Conservation (phyloP, 2,329 filamentous ascomycete genomes). For the Diaporthe capsici region DNA sequence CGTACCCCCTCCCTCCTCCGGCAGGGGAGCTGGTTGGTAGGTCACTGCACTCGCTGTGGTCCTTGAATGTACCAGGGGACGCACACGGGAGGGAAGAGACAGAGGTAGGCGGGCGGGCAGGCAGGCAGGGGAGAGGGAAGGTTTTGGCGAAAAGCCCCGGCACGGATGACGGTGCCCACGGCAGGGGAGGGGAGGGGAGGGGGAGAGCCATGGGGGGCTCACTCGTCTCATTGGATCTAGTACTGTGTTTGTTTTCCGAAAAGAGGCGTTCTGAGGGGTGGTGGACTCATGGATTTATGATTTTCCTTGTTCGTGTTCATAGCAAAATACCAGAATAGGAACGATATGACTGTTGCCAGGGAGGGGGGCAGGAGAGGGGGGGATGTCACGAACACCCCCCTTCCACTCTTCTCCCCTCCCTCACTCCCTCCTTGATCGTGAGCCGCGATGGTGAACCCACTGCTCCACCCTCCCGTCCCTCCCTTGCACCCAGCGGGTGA, state of each 20-base stretch:
- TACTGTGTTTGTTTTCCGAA: not conserved
- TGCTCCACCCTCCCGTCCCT: conserved; percentile 21
- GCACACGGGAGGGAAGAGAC: no score
- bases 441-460: not conserved
- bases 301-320: conserved; percentile 31
- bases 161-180: not conserved
- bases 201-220: not conserved
- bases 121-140: conserved; percentile 1
- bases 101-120: not conserved
- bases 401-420: not conserved
- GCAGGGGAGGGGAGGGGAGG: conserved; percentile 32
- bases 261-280: not conserved
- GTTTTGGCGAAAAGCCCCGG: conserved; percentile 14
- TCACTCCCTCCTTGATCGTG: conserved; percentile 6
- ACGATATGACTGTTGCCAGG: conserved; percentile 21
- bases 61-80: not conserved
- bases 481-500: conserved; percentile 10
- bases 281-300: conserved; percentile 2
- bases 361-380: conserved; percentile 3
- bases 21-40: not conserved
- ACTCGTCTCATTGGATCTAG: conserved; percentile 4
- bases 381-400: not conserved
- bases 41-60: conserved; percentile 1
- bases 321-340: conserved; percentile 36
- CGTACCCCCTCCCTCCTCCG: not conserved